Evolutionary conservation across 345 rosid species (phyloP).

Genomic region (Eucalyptus urophylla): DNA sequence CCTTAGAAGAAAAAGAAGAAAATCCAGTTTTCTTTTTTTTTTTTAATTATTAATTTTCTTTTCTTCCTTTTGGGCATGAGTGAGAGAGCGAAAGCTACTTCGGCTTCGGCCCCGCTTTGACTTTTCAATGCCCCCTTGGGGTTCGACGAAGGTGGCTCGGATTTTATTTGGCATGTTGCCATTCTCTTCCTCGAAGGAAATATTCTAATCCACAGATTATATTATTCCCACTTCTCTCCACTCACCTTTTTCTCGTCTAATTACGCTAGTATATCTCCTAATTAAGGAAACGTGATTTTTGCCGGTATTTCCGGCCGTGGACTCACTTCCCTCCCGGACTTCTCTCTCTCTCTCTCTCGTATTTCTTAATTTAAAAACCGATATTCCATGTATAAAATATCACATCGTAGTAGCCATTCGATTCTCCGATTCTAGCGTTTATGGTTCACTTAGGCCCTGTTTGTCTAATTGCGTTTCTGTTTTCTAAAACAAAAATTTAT

Average conservation of each 20-base stretch:
- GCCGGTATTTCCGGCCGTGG: neutral
- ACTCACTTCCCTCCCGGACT: neutral
- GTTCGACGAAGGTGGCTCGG: neutral
- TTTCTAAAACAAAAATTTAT: fast-evolving
- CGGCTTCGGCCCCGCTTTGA: neutral
- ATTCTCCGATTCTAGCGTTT: neutral
- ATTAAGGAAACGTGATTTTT: neutral
- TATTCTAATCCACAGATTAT: neutral
- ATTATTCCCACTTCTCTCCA: neutral
- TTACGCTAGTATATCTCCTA: neutral
- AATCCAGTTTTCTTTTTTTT: neutral
- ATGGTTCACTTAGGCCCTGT: neutral
- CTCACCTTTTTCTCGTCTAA: neutral
- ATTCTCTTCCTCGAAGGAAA: neutral
- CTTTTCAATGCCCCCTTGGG: neutral
- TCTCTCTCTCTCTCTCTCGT: neutral
- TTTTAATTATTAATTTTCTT: neutral
- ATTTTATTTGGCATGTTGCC: neutral
- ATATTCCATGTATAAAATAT: neutral
- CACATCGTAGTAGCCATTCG: neutral
- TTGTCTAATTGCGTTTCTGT: too few species aligned
- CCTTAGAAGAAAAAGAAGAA: neutral
- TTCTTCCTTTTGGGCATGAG: neutral
- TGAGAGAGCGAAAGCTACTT: neutral
- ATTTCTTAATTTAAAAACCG: neutral